Percentiles rank a stretch among this genome's conserved stretches.
Evolutionary conservation across 805 yeast species (phyloP).

Genomic region (Wickerhamiella kazuoi): DNA sequence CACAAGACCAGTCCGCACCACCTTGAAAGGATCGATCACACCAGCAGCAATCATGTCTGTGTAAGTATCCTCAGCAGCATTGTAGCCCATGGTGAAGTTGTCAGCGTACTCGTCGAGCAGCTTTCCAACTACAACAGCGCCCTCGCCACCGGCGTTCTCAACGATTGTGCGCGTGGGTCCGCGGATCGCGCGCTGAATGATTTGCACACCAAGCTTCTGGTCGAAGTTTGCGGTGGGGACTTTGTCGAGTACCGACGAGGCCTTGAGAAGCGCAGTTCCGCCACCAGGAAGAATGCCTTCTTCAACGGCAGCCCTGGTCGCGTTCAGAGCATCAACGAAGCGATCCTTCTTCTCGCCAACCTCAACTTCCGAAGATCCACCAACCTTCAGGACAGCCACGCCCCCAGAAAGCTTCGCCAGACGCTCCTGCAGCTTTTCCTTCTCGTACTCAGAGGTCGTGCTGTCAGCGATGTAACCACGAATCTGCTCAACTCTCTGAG

Average conservation of each 20-base stretch:
- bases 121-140: constrained; percentile 90
- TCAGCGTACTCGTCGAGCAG: constrained; percentile 37
- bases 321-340: constrained; percentile 94
- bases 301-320: constrained; percentile 97
- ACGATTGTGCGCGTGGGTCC: constrained; percentile 92
- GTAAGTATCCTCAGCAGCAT: constrained; percentile 80
- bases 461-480: constrained; percentile 60
- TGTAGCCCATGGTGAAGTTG: constrained; percentile 79
- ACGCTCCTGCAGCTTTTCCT: constrained; percentile 93
- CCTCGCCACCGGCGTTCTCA: constrained; percentile 96
- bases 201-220: constrained; percentile 88
- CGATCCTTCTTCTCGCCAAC: constrained; percentile 99
- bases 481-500: constrained; percentile 85
- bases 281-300: constrained; percentile 99
- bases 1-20: constrained; percentile 83
- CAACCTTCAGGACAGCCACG: constrained; percentile 95
- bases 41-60: constrained; percentile 94
- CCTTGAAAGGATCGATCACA: constrained; percentile 97
- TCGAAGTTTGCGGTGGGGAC: constrained; percentile 77
- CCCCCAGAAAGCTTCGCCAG: constrained; percentile 94
- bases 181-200: constrained; percentile 80
- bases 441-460: constrained; percentile 70
- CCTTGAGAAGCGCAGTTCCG: constrained; percentile 94
- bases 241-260: constrained; percentile 53
- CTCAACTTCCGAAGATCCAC: constrained; percentile 93